Evolutionary conservation across 2,329 filamentous ascomycete species (phyloP).

Genomic region (Blastomyces silverae): DNA sequence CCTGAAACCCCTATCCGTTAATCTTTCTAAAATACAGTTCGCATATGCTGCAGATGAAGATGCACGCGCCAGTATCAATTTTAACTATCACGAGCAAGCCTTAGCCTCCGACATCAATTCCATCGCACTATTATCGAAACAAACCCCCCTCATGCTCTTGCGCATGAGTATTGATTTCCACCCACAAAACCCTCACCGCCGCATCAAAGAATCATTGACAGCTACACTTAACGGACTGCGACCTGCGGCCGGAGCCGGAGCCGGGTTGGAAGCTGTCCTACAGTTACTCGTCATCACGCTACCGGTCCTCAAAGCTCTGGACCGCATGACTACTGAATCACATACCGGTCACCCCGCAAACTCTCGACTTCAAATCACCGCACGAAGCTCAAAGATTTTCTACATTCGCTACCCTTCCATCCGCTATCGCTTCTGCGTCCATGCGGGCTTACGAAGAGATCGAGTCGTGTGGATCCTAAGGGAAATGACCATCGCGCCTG

Average conservation of each 20-base stretch:
- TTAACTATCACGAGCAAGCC: conserved; percentile 26
- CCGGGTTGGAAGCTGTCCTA: conserved; percentile 29
- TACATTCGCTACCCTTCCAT: conserved; percentile 33
- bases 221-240: conserved; percentile 30
- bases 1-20: conserved; percentile 31
- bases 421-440: conserved; percentile 32
- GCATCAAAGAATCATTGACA: conserved; percentile 37
- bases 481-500: conserved; percentile 24
- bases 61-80: conserved; percentile 30
- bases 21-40: conserved; percentile 34
- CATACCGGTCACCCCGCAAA: conserved; percentile 20
- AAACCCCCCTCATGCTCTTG: conserved; percentile 11
- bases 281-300: conserved; percentile 33
- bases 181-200: conserved; percentile 35
- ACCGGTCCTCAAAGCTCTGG: conserved; percentile 35
- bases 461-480: conserved; percentile 34
- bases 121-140: conserved; percentile 8
- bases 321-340: conserved; percentile 30
- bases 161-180: conserved; percentile 33
- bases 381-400: conserved; percentile 34
- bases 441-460: conserved; percentile 26
- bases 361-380: conserved; percentile 30
- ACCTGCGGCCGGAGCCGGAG: conserved; percentile 26
- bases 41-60: conserved; percentile 29
- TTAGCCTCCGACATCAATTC: conserved; percentile 22